A percentile compares a stretch with the other conserved stretches of the same genome.
Conservation (phyloP, 345 rosid genomes). For the Salix arbutifolia region DNA sequence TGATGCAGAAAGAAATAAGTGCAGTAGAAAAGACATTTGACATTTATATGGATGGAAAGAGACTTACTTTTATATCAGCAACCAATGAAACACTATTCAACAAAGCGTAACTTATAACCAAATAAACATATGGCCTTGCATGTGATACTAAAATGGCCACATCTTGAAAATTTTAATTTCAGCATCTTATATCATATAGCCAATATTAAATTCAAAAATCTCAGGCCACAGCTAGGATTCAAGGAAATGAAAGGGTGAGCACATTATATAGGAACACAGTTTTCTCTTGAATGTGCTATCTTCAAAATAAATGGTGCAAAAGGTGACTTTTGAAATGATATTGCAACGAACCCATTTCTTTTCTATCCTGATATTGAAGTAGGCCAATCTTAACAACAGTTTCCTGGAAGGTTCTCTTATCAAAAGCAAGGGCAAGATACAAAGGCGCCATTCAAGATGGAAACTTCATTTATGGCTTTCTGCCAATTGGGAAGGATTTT, state of each 20-base stretch:
- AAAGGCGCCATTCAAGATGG: not conserved
- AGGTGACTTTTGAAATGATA: not conserved
- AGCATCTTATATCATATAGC: not conserved
- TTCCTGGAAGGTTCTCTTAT: not conserved
- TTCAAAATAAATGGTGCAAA: not conserved
- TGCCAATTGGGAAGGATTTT: not conserved
- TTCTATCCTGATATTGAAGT: not conserved
- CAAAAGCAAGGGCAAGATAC: not conserved
- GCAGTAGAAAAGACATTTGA: not conserved
- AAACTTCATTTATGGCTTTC: not conserved
- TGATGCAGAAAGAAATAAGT: not conserved
- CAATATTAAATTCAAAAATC: not conserved
- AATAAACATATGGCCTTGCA: not conserved
- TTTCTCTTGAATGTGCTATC: not conserved
- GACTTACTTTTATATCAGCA: not conserved
- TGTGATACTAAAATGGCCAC: not conserved
- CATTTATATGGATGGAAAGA: not conserved
- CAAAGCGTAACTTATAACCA: not conserved
- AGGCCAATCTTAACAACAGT: not conserved
- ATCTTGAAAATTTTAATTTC: not conserved
- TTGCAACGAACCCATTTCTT: not conserved
- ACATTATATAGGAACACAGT: not conserved
- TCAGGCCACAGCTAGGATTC: not conserved
- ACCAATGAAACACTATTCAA: not conserved
- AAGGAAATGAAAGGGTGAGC: not conserved